Base-by-base conservation (phyloP, 1,139 yeast species). In the Groenewaldozyma auringiensis region DNA sequence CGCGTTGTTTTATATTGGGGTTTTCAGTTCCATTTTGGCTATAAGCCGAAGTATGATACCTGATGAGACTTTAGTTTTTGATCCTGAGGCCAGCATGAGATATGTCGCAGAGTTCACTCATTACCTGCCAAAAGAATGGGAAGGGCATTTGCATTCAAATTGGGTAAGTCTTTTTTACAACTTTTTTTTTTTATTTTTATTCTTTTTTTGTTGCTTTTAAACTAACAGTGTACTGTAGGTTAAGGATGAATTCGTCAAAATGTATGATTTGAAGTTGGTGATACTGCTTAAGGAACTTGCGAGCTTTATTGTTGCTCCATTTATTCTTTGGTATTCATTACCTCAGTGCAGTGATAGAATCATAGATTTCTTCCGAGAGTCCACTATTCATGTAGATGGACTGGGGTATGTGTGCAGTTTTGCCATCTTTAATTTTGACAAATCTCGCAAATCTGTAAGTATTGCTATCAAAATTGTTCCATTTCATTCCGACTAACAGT, bases 401-500 rank as follows among this genome's bases (percentile, higher is more conserved):
- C 69, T 92, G 40, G 99, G 98, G 0, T 84, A 89, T 58, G 95
- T 92, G 33, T 92, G 98, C 61, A 82, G 86, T 38, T 87, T 81
- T 71, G 97, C 98, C 2, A 84, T 86, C 79, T 94, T 92, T 65
- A 84, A 85, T 56, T 78, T 82, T 51, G 83, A 81, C 53, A 54
- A 50, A 32, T 47, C 54, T 6, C 16, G 36, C 29, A 21, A 54
- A 53, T 33, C 50, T 51, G 32, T 52, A 54, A 17, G 42, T 39
- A 14, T 25, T 6, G 6, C 29, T 8, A 25, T 25, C 11, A 25
- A 25, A 25, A 25, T 25, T 25, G 6, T 25, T 6, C 29, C 9
- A 25, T 8, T 8, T 11, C 11, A 11, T 25, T 25, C 29, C 11
- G 11, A 25, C 29, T 25, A 8, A 6, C 6, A 25, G 6, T 20